Evolutionary conservation across 2,329 filamentous ascomycete genomes (phyloP).

Genomic region (Aureobasidium sp.): DNA sequence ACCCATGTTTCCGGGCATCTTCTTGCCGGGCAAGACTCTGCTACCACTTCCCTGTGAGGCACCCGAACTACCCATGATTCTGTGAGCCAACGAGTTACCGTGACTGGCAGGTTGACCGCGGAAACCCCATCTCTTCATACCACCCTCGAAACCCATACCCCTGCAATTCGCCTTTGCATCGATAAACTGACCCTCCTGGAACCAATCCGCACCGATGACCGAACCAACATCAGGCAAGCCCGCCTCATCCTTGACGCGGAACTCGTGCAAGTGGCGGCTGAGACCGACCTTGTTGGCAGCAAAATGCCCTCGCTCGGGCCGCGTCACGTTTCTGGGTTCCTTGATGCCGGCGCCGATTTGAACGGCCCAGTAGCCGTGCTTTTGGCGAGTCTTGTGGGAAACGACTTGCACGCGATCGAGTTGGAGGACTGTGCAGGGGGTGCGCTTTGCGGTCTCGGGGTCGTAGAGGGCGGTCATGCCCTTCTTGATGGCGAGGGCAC

Average conservation of each 20-base stretch:
- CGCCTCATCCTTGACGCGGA: constrained; percentile 64
- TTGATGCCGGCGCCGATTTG: constrained; percentile 76
- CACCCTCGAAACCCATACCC: constrained; percentile 91
- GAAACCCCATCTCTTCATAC: constrained; percentile 95
- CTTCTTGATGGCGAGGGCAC: constrained; percentile 80
- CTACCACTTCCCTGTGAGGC: constrained; percentile 87
- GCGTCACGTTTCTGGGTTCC: constrained; percentile 63
- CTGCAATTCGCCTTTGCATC: constrained; percentile 71
- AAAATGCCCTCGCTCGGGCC: constrained; percentile 80
- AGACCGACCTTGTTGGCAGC: constrained; percentile 72
- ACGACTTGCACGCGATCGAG: constrained; percentile 88
- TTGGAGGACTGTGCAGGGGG: constrained; percentile 85
- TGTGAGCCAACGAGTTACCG: constrained; percentile 91
- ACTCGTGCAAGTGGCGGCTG: constrained; percentile 78
- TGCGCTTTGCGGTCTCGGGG: constrained; percentile 62
- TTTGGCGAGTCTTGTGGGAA: constrained; percentile 68
- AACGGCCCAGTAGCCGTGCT: constrained; percentile 89
- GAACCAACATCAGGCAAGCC: constrained; percentile 71
- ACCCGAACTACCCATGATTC: constrained; percentile 82
- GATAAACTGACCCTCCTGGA: constrained; percentile 80
- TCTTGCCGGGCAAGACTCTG: constrained; percentile 89
- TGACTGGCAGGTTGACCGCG: constrained; percentile 82
- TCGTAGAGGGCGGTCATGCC: constrained; percentile 93
- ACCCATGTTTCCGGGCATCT: constrained; percentile 96
- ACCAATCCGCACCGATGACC: constrained; percentile 78